phyloP scores from a whole-genome alignment of 2,329 filamentous ascomycete genomes.

The Fusarium succisae region DNA sequence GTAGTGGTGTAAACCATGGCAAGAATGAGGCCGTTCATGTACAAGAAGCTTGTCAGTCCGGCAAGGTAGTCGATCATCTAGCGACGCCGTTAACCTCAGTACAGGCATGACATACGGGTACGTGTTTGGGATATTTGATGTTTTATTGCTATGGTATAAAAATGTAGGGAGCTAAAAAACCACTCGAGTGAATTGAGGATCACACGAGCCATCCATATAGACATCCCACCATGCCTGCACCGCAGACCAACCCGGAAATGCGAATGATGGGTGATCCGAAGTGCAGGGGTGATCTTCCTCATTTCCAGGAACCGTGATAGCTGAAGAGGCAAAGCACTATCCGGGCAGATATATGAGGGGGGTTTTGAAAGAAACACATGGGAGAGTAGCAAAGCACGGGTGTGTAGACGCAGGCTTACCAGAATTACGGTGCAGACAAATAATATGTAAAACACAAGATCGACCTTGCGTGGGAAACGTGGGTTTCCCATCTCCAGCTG shows the following conservation, averaged over 20 bases:
- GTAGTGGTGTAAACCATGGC: constrained; percentile 85
- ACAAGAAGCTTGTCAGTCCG: constrained; percentile 52
- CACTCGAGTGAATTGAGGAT: constrained; percentile 67
- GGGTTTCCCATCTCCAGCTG: constrained; percentile 76
- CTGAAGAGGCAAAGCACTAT: constrained; percentile 71
- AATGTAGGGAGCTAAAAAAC: constrained; percentile 71
- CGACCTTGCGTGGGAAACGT: constrained; percentile 78
- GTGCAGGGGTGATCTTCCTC: constrained; percentile 83
- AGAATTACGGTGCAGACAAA: constrained; percentile 77
- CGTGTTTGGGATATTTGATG: constrained; percentile 23
- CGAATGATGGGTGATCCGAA: constrained; percentile 71
- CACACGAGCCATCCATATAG: constrained; percentile 74
- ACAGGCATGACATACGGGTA: constrained; percentile 7
- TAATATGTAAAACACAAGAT: constrained; percentile 81
- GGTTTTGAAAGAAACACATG: constrained; percentile 25
- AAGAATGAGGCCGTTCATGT: constrained; percentile 74
- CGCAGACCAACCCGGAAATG: constrained; percentile 70
- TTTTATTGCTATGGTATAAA: constrained; percentile 39
- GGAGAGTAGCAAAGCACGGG: constrained; percentile 32
- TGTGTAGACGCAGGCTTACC: constrained; percentile 68
- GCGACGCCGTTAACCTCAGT: constrained; percentile 39
- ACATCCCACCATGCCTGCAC: constrained; percentile 80
- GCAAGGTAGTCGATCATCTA: constrained; percentile 47
- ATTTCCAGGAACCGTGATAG: constrained; percentile 86
- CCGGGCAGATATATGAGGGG: constrained; percentile 80